Evolutionary conservation across 208 protist genomes (phyloP).

Genomic region (Trypanosomatidae sp.): DNA sequence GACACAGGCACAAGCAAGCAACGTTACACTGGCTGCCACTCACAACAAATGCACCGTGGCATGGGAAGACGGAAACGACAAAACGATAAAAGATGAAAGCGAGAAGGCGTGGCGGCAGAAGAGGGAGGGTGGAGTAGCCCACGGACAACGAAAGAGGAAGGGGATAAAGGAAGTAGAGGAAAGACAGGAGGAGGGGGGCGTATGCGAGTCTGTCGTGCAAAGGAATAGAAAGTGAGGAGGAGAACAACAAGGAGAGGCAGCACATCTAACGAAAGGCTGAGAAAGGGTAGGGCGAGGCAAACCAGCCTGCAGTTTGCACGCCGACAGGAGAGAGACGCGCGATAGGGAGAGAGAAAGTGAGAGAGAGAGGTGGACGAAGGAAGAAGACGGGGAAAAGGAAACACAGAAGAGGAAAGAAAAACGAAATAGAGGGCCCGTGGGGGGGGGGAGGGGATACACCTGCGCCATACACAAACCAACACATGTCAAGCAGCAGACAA

Average conservation of each 20-base stretch:
- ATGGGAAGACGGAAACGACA: not conserved
- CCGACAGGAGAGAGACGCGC: not conserved
- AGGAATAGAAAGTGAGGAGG: not conserved
- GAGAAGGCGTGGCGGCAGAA: not conserved
- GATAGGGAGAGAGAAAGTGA: not conserved
- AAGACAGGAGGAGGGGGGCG: not conserved
- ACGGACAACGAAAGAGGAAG: too few species aligned
- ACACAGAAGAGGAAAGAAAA: too few species aligned
- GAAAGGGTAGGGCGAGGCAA: not conserved
- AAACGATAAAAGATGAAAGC: not conserved
- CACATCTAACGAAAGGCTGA: not conserved
- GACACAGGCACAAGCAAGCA: not conserved
- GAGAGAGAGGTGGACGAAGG: not conserved
- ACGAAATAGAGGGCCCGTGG: too few species aligned
- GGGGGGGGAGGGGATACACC: not conserved
- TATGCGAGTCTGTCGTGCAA: not conserved
- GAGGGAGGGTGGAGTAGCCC: too few species aligned
- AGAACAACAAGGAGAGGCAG: not conserved
- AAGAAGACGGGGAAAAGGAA: not conserved
- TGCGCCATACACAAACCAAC: not conserved
- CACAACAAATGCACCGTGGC: too few species aligned
- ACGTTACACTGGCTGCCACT: too few species aligned
- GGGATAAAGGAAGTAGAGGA: not conserved
- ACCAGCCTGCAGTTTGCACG: not conserved
- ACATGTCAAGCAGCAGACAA: not conserved